A percentile compares a stretch with the other conserved stretches of the same genome.
phyloP scores from a whole-genome alignment of 2,329 filamentous ascomycete species.

The Aotearoamyces nothofagi region DNA sequence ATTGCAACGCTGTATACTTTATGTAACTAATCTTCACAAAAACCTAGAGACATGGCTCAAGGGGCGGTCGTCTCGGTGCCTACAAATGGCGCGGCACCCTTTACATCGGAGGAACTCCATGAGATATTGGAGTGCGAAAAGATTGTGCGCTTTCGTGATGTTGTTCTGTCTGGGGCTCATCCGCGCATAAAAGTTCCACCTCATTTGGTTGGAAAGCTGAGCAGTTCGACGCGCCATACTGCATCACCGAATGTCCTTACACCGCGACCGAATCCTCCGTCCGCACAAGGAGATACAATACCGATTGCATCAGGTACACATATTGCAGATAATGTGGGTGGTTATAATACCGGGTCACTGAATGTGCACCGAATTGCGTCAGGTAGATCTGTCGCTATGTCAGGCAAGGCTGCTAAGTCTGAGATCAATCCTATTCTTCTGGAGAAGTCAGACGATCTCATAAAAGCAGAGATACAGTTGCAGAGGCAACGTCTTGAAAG shows the following conservation, averaged over 20 bases:
- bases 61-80: constrained; percentile 22
- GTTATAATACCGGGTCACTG: constrained; percentile 3
- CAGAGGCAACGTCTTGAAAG: constrained; percentile 73
- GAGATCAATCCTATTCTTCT: constrained; percentile 72
- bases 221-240: constrained; percentile 4
- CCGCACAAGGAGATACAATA: background rate
- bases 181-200: constrained; percentile 40
- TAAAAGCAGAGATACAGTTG: constrained; percentile 66
- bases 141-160: constrained; percentile 68
- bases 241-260: constrained; percentile 5
- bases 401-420: constrained; percentile 32
- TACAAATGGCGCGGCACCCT: constrained; percentile 10
- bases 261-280: constrained; percentile 9
- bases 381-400: constrained; percentile 16
- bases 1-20: too few species aligned
- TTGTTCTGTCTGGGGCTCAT: constrained; percentile 65
- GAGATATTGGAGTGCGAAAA: constrained; percentile 60
- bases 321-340: background rate
- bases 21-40: too few species aligned
- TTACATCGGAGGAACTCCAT: constrained; percentile 32
- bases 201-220: constrained; percentile 21
- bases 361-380: constrained; percentile 15
- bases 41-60: constrained; percentile 20
- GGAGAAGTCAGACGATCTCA: constrained; percentile 72
- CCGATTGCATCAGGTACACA: background rate